Base-by-base conservation (phyloP, 1,139 yeast species). In the Eremothecium coryli region DNA sequence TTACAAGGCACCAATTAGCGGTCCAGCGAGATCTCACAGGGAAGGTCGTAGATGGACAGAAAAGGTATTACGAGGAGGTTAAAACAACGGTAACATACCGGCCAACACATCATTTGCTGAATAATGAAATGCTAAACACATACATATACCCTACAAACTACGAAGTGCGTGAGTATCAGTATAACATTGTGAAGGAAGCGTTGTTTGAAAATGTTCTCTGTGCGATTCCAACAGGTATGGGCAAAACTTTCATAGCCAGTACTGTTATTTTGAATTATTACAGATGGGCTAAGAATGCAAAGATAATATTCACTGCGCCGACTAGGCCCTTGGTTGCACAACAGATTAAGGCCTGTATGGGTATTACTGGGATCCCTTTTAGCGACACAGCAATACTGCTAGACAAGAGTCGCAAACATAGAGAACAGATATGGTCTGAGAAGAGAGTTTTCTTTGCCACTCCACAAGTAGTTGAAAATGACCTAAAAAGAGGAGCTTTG, bases 271-370 rank as follows among this genome's bases (percentile, higher is more conserved):
- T 88, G 38, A 93, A 93, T 53, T 93, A 72, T 60, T 76, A 72
- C 47, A 63, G 94, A 33, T 93, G 98, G 98, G 82, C 78, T 4
- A 73, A 72, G 6, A 59, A 62, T 10, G 75, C 86, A 4, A 90
- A 86, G 52, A 74, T 90, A 43, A 71, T 93, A 4, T 93, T 93
- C 54, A 78, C 90, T 79, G 98, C 99, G 0, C 99, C 99, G 0
- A 93, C 99, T 0, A 68, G 86, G 45, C 99, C 99, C 0, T 66
- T 93, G 39, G 98, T 93, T n/a, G 90, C 95, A 0, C 99, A 93
- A 58, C 98, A 93, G 57, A 82, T 90, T 46, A 82, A 82, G 50
- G 97, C 97, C 1, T 90, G 96, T 51, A 69, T 88, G 39, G 81
- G 86, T 7, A 78, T 84, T 18, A 80, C 95, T 0, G 97, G 96